A percentile compares a stretch with the other conserved stretches of the same genome.
Conservation (phyloP, 2,329 filamentous ascomycete genomes). For the Calonectria pteridis region DNA sequence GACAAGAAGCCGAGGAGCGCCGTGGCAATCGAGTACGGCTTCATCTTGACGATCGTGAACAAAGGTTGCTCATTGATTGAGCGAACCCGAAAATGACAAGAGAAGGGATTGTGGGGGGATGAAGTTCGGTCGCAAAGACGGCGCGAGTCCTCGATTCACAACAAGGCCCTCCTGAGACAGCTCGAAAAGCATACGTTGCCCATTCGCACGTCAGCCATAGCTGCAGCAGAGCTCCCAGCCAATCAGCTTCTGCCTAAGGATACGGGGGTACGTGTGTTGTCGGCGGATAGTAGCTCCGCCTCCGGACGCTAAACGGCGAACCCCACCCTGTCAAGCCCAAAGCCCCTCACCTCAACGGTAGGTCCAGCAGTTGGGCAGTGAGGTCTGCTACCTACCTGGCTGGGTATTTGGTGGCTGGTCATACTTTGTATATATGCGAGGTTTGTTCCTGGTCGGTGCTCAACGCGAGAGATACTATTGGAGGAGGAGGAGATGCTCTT, state of each 20-base stretch:
- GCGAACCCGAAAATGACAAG: constrained; percentile 39
- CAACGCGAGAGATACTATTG: background rate
- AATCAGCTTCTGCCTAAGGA: constrained; percentile 38
- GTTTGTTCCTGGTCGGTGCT: background rate
- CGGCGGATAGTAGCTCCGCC: constrained; percentile 42
- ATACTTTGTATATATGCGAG: constrained; percentile 1
- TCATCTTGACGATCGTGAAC: constrained; percentile 52
- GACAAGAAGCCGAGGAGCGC: constrained; percentile 71
- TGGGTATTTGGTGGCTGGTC: background rate
- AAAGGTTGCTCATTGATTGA: constrained; percentile 51
- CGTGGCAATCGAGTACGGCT: constrained; percentile 63
- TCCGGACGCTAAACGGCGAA: constrained; percentile 14
- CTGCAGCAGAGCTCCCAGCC: constrained; percentile 45
- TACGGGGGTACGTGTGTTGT: constrained; percentile 3
- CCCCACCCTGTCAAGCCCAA: background rate
- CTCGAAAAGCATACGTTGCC: constrained; percentile 54
- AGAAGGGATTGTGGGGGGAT: constrained; percentile 28
- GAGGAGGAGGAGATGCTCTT: constrained; percentile 29
- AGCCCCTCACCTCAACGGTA: background rate
- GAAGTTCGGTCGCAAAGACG: constrained; percentile 29
- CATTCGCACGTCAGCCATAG: constrained; percentile 46
- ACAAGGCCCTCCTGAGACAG: constrained; percentile 43
- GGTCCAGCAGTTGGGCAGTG: background rate
- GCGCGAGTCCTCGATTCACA: constrained; percentile 37
- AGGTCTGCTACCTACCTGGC: background rate